These are phyloP conservation scores for Candida tammaniensis DNA, from an alignment of 805 yeast genomes.

Conservation along the genomic window DNA sequence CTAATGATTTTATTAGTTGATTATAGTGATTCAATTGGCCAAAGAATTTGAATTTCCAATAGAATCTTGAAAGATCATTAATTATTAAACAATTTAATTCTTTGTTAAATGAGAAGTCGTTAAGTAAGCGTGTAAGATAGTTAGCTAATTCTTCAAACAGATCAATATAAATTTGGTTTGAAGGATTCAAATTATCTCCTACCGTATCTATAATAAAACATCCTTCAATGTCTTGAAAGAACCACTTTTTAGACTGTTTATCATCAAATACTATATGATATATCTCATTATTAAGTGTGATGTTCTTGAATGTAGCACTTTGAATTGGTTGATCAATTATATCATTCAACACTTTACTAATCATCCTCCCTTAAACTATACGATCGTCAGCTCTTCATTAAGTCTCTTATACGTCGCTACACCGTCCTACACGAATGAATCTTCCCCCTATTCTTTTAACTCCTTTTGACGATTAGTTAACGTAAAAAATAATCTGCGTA, in stretches of 20 bases:
- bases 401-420: too few relatives aligned
- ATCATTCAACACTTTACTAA: slow-evolving; percentile 1
- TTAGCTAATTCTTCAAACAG: neutral
- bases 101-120: too few relatives aligned
- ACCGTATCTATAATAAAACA: slow-evolving; percentile 1
- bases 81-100: slow-evolving; percentile 21
- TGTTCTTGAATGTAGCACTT: neutral
- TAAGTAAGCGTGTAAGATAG: slow-evolving; percentile 1
- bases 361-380: neutral
- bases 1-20: slow-evolving; percentile 1
- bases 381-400: too few relatives aligned
- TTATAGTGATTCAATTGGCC: neutral
- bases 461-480: too few relatives aligned
- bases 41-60: slow-evolving; percentile 25
- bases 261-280: slow-evolving; percentile 13
- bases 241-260: slow-evolving; percentile 4
- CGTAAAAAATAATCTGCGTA: too few relatives aligned
- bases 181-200: neutral
- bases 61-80: slow-evolving; percentile 30
- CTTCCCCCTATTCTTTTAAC: too few relatives aligned
- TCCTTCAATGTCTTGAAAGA: too few relatives aligned
- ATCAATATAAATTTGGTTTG: neutral
- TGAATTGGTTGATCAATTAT: slow-evolving; percentile 1
- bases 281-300: slow-evolving; percentile 6
- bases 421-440: too few relatives aligned